phyloP scores from a whole-genome alignment of 2,329 filamentous ascomycete genomes.

The Phialemoniopsis sp. region DNA sequence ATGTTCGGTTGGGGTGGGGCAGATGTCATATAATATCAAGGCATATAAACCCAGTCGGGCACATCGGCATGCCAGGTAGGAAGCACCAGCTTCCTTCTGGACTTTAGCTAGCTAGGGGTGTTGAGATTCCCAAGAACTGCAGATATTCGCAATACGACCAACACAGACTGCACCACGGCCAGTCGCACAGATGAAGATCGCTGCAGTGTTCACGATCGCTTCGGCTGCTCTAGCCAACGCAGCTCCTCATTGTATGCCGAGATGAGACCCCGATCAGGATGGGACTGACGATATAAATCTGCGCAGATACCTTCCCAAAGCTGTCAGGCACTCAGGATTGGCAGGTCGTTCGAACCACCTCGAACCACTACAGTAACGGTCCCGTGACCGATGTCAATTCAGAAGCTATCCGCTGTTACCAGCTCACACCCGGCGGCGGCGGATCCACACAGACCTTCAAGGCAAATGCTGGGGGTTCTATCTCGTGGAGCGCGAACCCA shows the following conservation, averaged over 20 bases:
- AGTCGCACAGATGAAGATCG: background rate
- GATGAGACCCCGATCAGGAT: background rate
- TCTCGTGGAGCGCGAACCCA: slow-evolving; percentile 30
- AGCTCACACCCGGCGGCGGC: slow-evolving; percentile 13
- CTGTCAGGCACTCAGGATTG: slow-evolving; percentile 4
- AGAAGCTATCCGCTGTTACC: slow-evolving; percentile 19
- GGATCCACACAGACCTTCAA: slow-evolving; percentile 20
- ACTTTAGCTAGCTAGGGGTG: too few relatives aligned
- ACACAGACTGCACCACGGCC: too few relatives aligned
- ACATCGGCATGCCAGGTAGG: too few relatives aligned
- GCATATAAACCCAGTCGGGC: too few relatives aligned
- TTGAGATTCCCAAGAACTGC: too few relatives aligned
- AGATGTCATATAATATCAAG: too few relatives aligned
- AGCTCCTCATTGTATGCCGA: slow-evolving; percentile 3
- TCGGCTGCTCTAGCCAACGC: slow-evolving; percentile 1
- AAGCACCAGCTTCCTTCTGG: too few relatives aligned
- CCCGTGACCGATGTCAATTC: slow-evolving; percentile 13
- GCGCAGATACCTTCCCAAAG: background rate
- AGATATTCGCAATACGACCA: too few relatives aligned
- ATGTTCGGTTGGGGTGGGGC: too few relatives aligned
- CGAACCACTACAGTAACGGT: slow-evolving; percentile 8
- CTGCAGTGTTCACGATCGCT: background rate
- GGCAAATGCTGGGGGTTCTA: slow-evolving; percentile 26
- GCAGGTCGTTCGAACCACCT: slow-evolving; percentile 3
- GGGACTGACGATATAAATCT: background rate